Percentiles rank a stretch among this genome's conserved stretches.
Evolutionary conservation across 257 asterid genomes (phyloP).

Genomic region (Haberlea rhodopensis): DNA sequence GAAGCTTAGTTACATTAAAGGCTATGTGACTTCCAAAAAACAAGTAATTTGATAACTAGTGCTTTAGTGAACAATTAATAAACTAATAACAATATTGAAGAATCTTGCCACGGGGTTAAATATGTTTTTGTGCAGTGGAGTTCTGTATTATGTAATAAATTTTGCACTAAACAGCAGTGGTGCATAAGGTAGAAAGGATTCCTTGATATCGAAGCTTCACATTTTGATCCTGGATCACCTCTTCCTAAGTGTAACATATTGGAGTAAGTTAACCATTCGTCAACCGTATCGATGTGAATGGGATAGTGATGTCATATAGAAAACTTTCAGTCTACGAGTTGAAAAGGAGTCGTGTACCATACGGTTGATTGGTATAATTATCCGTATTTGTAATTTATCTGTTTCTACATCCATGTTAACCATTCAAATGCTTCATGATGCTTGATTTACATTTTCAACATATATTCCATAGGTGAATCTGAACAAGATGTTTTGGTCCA

Average conservation of each 20-base stretch:
- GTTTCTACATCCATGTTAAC: neutral
- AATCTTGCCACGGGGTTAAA: neutral
- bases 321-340: neutral
- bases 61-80: neutral
- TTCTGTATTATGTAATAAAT: slow-evolving; percentile 3
- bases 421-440: slow-evolving; percentile 6
- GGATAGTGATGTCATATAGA: neutral
- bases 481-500: slow-evolving; percentile 88
- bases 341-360: neutral
- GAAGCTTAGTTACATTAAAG: slow-evolving; percentile 12
- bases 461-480: slow-evolving; percentile 53
- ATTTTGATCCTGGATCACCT: neutral
- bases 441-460: slow-evolving; percentile 10
- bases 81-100: neutral
- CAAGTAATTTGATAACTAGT: slow-evolving; percentile 3
- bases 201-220: neutral
- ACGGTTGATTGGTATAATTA: neutral
- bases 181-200: neutral
- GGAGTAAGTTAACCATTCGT: neutral
- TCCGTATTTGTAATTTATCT: neutral
- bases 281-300: neutral
- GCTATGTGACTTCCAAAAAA: neutral
- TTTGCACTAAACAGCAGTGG: slow-evolving; percentile 1
- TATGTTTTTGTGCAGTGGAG: neutral
- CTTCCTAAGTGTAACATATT: neutral